These are phyloP conservation scores for Kwoniella dejecticola DNA, from an alignment of 768 basidiomycete genomes.

Conservation along the genomic window DNA sequence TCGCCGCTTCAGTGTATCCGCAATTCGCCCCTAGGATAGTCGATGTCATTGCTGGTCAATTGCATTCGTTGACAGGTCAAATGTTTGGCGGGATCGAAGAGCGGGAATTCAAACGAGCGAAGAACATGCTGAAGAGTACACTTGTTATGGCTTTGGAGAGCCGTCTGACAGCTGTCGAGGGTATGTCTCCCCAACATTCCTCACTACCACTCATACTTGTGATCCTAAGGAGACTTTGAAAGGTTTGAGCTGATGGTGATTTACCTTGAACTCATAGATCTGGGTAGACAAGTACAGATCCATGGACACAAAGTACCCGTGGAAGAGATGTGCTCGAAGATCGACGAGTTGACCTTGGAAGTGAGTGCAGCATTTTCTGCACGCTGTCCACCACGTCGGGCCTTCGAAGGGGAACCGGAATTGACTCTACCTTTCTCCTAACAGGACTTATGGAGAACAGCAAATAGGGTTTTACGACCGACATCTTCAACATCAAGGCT, in stretches of 20 bases:
- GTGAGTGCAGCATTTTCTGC: slow-evolving; percentile 27
- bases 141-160: slow-evolving; percentile 95
- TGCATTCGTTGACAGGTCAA: slow-evolving; percentile 72
- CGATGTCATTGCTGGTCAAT: slow-evolving; percentile 82
- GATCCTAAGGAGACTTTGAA: too few relatives aligned
- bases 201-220: too few relatives aligned
- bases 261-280: slow-evolving; percentile 64
- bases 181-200: too few relatives aligned
- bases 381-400: too few relatives aligned
- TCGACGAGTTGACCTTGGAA: slow-evolving; percentile 70
- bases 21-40: slow-evolving; percentile 66
- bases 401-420: too few relatives aligned
- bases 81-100: slow-evolving; percentile 54
- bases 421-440: not conserved
- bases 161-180: slow-evolving; percentile 59
- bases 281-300: slow-evolving; percentile 88
- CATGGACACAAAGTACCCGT: slow-evolving; percentile 82
- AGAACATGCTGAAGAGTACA: slow-evolving; percentile 90
- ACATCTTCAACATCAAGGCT: slow-evolving; percentile 25
- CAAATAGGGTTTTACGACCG: slow-evolving; percentile 66
- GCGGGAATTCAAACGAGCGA: slow-evolving; percentile 77
- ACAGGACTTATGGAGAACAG: slow-evolving; percentile 72
- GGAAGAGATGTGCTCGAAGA: slow-evolving; percentile 85
- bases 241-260: slow-evolving; percentile 56
- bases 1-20: slow-evolving; percentile 81